A percentile compares a stretch with the other conserved stretches of the same genome.
Evolutionary conservation across 2,329 filamentous ascomycete species (phyloP).

Genomic region (Exophiala alcalophila): DNA sequence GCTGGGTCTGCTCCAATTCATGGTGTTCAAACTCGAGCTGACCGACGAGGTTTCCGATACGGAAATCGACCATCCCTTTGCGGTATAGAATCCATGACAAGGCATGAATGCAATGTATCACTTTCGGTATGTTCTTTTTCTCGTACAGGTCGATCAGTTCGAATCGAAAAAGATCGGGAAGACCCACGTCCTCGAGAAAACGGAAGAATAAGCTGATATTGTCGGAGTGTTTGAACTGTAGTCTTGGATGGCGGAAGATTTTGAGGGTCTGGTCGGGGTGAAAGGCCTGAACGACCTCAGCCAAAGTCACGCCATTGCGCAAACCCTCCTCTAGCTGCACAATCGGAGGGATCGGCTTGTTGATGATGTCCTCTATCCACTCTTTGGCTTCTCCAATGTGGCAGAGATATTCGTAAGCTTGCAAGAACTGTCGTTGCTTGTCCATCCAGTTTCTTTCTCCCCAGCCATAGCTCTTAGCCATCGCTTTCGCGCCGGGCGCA

Average conservation of each 20-base stretch:
- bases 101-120: constrained; percentile 97
- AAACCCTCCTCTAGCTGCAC: constrained; percentile 91
- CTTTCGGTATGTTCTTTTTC: constrained; percentile 99
- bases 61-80: constrained; percentile 90
- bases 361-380: constrained; percentile 93
- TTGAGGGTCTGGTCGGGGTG: constrained; percentile 71
- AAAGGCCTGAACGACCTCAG: constrained; percentile 87
- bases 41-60: constrained; percentile 93
- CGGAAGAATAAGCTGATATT: constrained; percentile 97
- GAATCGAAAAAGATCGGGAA: constrained; percentile 94
- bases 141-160: constrained; percentile 97
- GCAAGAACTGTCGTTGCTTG: constrained; percentile 90
- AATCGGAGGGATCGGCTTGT: constrained; percentile 82
- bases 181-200: constrained; percentile 83
- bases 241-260: constrained; percentile 79
- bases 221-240: constrained; percentile 95
- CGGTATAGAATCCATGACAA: constrained; percentile 95
- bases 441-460: constrained; percentile 96
- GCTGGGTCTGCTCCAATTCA: constrained; percentile 94
- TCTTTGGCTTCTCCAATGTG: constrained; percentile 99
- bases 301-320: constrained; percentile 87
- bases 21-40: constrained; percentile 97
- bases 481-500: constrained; percentile 48
- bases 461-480: constrained; percentile 63
- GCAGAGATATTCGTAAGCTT: constrained; percentile 97